Conservation (phyloP, 495 filamentous ascomycete species). For the Bombardia bombarda region DNA sequence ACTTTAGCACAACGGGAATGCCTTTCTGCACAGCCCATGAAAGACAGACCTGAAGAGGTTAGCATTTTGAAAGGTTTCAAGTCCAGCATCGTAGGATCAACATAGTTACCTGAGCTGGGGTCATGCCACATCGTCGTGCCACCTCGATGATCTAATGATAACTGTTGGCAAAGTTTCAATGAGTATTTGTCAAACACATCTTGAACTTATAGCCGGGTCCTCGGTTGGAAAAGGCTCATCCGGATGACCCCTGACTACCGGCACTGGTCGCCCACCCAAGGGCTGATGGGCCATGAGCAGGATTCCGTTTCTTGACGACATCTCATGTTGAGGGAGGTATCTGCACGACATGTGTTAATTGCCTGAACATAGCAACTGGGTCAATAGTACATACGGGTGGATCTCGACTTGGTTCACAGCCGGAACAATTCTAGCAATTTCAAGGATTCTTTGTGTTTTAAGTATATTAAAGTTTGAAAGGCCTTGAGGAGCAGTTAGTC, state of each 20-base stretch:
- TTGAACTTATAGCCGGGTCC: slow-evolving; percentile 12
- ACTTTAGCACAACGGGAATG: slow-evolving; percentile 29
- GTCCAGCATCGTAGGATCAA: not conserved
- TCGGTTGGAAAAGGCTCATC: slow-evolving; percentile 23
- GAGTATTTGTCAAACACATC: not conserved
- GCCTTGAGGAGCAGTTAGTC: slow-evolving; percentile 7
- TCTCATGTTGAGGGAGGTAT: slow-evolving; percentile 36
- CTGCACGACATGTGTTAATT: slow-evolving; percentile 3
- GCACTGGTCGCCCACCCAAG: slow-evolving; percentile 39
- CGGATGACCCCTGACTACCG: slow-evolving; percentile 18
- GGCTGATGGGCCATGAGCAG: slow-evolving; percentile 61
- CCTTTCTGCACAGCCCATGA: slow-evolving; percentile 27
- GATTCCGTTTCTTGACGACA: slow-evolving; percentile 48
- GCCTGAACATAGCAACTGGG: not conserved
- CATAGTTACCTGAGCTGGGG: slow-evolving; percentile 20
- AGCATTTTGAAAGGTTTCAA: not conserved
- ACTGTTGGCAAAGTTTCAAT: not conserved
- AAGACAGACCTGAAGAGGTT: slow-evolving; percentile 25
- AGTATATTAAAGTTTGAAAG: slow-evolving; percentile 33
- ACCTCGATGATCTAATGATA: slow-evolving; percentile 16
- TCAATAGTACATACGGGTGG: slow-evolving; percentile 21
- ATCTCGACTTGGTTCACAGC: slow-evolving; percentile 34
- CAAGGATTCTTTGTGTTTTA: slow-evolving; percentile 24
- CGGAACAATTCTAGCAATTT: slow-evolving; percentile 22
- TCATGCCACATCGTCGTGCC: slow-evolving; percentile 13